Conservation (phyloP, 108 stramenopile species). For the Nitzschia sp. region DNA sequence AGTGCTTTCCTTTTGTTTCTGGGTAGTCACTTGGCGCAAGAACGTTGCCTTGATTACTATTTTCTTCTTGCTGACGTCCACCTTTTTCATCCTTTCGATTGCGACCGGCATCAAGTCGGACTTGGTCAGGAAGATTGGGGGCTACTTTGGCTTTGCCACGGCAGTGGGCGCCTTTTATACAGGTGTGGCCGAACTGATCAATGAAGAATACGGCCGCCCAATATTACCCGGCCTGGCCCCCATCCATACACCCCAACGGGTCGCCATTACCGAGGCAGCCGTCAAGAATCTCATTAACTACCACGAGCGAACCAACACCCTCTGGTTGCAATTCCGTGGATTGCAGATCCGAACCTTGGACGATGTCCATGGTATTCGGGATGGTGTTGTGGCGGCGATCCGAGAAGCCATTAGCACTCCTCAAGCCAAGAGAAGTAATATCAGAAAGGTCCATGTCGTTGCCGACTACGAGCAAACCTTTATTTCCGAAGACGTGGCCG, state of each 20-base stretch:
- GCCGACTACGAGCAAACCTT: slow-evolving; percentile 16
- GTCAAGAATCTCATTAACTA: slow-evolving; percentile 6
- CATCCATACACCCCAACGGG: slow-evolving; percentile 9
- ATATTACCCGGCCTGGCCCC: slow-evolving; percentile 21
- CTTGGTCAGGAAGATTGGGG: slow-evolving; percentile 15
- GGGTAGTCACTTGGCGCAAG: slow-evolving; percentile 21
- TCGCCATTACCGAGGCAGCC: slow-evolving; percentile 13
- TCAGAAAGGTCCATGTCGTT: slow-evolving; percentile 17
- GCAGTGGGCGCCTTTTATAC: slow-evolving; percentile 22
- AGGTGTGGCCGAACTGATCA: slow-evolving; percentile 29
- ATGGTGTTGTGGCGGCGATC: slow-evolving; percentile 12
- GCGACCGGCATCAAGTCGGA: not conserved
- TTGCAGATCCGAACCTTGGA: slow-evolving; percentile 9
- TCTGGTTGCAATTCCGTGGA: slow-evolving; percentile 23
- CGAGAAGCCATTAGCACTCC: not conserved
- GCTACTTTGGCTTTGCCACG: slow-evolving; percentile 27
- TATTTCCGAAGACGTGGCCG: slow-evolving; percentile 8
- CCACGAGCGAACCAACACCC: slow-evolving; percentile 6
- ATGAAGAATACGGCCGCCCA: slow-evolving; percentile 31
- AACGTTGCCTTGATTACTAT: slow-evolving; percentile 15
- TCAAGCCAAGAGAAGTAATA: not conserved
- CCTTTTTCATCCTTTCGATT: slow-evolving; percentile 17
- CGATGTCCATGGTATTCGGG: slow-evolving; percentile 15
- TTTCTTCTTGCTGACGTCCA: slow-evolving; percentile 14
- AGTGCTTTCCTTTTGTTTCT: slow-evolving; percentile 6